Conservation (phyloP, 2,329 filamentous ascomycete species). For the Chaetoscypha palmicola region DNA sequence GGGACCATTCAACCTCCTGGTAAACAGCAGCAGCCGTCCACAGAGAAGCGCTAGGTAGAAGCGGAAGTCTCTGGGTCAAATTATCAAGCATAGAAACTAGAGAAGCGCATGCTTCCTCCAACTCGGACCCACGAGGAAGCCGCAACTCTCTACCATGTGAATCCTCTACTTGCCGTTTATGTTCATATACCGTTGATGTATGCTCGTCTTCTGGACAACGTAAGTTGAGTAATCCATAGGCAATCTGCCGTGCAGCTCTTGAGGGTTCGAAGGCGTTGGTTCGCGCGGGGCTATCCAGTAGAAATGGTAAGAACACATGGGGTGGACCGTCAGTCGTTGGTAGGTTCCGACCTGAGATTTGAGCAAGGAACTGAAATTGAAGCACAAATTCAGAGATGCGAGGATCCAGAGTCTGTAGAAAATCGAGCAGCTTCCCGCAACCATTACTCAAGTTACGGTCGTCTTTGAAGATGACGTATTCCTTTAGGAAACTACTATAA, state of each 20-base stretch:
- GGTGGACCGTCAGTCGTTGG: constrained; percentile 13
- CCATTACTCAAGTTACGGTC: background rate
- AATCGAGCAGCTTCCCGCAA: background rate
- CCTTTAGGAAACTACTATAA: constrained; percentile 23
- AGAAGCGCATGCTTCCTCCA: constrained; percentile 20
- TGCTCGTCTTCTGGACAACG: constrained; percentile 24
- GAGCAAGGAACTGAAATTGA: constrained; percentile 32
- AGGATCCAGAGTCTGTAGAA: constrained; percentile 36
- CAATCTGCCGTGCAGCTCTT: constrained; percentile 42
- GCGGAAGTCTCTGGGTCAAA: constrained; percentile 13
- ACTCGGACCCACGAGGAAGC: constrained; percentile 20
- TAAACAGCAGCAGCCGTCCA: constrained; percentile 26
- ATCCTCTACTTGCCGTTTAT: constrained; percentile 24
- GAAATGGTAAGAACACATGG: constrained; percentile 56
- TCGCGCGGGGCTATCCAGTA: constrained; percentile 50
- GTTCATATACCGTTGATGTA: constrained; percentile 23
- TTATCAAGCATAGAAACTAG: constrained; percentile 15
- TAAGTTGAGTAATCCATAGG: constrained; percentile 46
- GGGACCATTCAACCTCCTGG: constrained; percentile 27
- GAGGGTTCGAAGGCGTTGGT: constrained; percentile 52
- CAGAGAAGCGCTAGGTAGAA: constrained; percentile 11
- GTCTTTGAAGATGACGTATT: constrained; percentile 17
- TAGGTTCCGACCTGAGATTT: constrained; percentile 23
- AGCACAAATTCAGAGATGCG: constrained; percentile 44
- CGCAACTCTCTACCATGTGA: constrained; percentile 24